Evolutionary conservation across 1,284 basidiomycete species (phyloP), one percentile per base, ranked within the genome.

Genomic region (Puccinia hordei): DNA sequence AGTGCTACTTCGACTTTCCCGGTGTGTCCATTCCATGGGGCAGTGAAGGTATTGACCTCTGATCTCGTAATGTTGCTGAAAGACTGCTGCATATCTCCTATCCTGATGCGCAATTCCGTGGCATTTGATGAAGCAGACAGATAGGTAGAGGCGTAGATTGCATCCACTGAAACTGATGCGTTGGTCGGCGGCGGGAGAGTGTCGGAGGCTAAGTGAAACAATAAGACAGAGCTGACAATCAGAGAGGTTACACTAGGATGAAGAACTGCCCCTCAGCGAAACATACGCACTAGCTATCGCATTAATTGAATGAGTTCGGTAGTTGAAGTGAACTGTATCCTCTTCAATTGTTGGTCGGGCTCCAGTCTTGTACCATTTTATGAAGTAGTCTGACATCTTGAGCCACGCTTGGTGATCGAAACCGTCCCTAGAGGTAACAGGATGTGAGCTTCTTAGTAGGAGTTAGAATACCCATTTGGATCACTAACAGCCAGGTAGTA

Each of bases 301-400:
- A 5, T 35, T 57, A 30, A 38, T 27, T 19, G 77, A 80, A 65
- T 80, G 77, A 30, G 77, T 55, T 59, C 77, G 68, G 71, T 80
- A 80, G 51, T 80, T 35, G 49, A 63, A 80, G 59, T 73, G 69
- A 30, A 80, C 59, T n/a, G 33, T 30, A 61, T 80, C 77, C 13
- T 71, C 41, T 12, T 55, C 57, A 22, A 80, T 80, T 17, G 68
- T 38, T 49, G 77, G 77, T 17, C 30, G 77, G n/a, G 46, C 38
- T 33, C 77, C 77, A 33, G 68, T 38, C 44, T 80, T 80, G 57
- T 80, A 80, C 77, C 77, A 80, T 63, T 80, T 59, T 44, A 80
- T 73, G 51, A 73, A 80, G 69, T 80, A 80, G n/a, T 80, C 77
- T n/a, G 77, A 44, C 68, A 80, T 73, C 24, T 55, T 61, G 15